Evolutionary conservation across 106 monocot genomes (phyloP), one percentile per base, ranked within the genome.

Genomic region (Triglochin maritima): DNA sequence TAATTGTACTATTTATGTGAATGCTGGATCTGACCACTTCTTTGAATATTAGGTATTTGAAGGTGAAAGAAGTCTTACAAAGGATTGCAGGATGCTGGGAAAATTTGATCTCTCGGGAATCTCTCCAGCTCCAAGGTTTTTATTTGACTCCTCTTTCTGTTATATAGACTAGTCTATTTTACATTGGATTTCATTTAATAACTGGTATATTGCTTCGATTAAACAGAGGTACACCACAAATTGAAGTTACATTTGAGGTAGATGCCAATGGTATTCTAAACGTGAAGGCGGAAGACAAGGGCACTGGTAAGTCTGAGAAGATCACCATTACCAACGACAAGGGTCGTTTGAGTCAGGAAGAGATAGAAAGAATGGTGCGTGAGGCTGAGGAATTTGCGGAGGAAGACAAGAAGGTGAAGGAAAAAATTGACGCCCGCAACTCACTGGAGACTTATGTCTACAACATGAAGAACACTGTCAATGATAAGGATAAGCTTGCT

Each of bases 311-410:
- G 55, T 78, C 75, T 2, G 75, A 83, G 63, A 75, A 71, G 68
- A 83, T 83, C 57, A 83, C 82, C 11, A 83, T 83, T 50, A 83
- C 82, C 10, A 83, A 83, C 50, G 72, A 83, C 58, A 83, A 79
- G 53, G 82, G 82, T 7, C 74, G 82, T 10, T 75, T 79, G 46
- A 83, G 82, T 68, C 75, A 83, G 75, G 75, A 83, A 52, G 82
- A 83, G 75, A 83, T 83, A 11, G 75, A 83, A 49, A 62, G 78
- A 67, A 83, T 83, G 82, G 82, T 83, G 14, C 47, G 60, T 11
- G 82, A 83, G 54, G 82, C 82, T 9, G 81, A 81, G 65, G 77
- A 77, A 45, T 77, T 81, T 42, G 77, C 81, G 3, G 77, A 81
- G 69, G 79, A 77, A 45, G 82, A 83, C 64, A 75, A 65, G 67